Conservation (phyloP, 805 yeast species). For the Pichia cephalocereana region DNA sequence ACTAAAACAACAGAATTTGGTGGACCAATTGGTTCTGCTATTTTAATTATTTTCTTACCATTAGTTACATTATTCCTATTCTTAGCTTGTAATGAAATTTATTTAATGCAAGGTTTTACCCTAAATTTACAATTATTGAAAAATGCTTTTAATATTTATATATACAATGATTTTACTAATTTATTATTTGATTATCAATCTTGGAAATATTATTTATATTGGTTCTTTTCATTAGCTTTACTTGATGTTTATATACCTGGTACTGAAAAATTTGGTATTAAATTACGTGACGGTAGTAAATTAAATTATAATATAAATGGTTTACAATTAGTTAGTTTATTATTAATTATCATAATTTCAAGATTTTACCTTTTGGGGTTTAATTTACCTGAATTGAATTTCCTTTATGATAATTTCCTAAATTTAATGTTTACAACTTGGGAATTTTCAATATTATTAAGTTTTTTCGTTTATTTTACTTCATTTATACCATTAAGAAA, state of each 20-base stretch:
- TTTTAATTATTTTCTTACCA: slow-evolving; percentile 62
- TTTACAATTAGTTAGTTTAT: slow-evolving; percentile 37
- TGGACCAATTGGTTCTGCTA: slow-evolving; percentile 68
- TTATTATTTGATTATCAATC: slow-evolving; percentile 36
- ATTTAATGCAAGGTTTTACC: slow-evolving; percentile 40
- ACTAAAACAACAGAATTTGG: slow-evolving; percentile 68
- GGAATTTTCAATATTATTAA: slow-evolving; percentile 52
- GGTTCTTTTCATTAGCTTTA: slow-evolving; percentile 62
- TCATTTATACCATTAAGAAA: slow-evolving; percentile 55
- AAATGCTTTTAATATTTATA: slow-evolving; percentile 10
- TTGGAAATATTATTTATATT: slow-evolving; percentile 57
- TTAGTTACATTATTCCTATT: slow-evolving; percentile 48
- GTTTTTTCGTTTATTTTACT: slow-evolving; percentile 53
- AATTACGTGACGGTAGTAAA: slow-evolving; percentile 64
- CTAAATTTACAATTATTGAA: slow-evolving; percentile 32
- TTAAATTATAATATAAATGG: slow-evolving; percentile 82
- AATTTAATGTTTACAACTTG: slow-evolving; percentile 57
- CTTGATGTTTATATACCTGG: slow-evolving; percentile 69
- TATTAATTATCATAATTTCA: slow-evolving; percentile 32
- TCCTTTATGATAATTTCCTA: slow-evolving; percentile 57
- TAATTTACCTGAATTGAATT: slow-evolving; percentile 66
- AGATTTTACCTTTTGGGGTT: slow-evolving; percentile 41
- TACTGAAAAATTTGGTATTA: slow-evolving; percentile 61
- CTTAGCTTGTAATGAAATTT: slow-evolving; percentile 51
- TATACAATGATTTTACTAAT: slow-evolving; percentile 16